Conservation (phyloP, 1,284 basidiomycete genomes). For the Erythrobasidium hasegawianum region DNA sequence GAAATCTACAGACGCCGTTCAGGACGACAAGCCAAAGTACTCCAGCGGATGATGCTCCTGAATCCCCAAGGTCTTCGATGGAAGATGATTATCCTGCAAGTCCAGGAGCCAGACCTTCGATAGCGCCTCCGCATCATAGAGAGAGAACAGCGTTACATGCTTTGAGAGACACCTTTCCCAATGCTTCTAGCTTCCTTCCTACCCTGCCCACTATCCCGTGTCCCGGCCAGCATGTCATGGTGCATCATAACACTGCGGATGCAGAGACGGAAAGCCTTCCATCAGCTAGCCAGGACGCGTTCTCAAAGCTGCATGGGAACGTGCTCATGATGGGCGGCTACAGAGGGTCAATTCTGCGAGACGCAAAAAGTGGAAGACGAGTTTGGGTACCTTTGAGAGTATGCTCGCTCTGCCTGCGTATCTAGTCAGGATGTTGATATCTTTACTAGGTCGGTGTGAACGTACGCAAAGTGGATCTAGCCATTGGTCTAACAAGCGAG, state of each 20-base stretch:
- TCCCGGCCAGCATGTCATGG: slow-evolving; percentile 18
- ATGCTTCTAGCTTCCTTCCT: slow-evolving; percentile 20
- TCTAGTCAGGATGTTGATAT: background rate
- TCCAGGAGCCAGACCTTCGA: background rate
- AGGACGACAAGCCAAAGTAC: too few relatives aligned
- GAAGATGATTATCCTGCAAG: too few relatives aligned
- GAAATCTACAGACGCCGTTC: too few relatives aligned
- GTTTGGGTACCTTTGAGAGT: slow-evolving; percentile 47
- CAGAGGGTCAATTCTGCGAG: slow-evolving; percentile 47
- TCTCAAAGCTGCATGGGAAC: slow-evolving; percentile 46
- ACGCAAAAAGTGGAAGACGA: slow-evolving; percentile 44
- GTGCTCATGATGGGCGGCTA: slow-evolving; percentile 49
- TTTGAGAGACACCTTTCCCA: slow-evolving; percentile 31
- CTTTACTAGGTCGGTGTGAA: slow-evolving; percentile 42
- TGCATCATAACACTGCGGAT: background rate
- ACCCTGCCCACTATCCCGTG: slow-evolving; percentile 33
- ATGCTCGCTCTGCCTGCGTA: background rate
- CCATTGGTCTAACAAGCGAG: slow-evolving; percentile 43
- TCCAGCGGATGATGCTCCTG: too few relatives aligned
- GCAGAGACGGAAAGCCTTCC: background rate
- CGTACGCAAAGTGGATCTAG: slow-evolving; percentile 45
- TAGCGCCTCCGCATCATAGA: slow-evolving; percentile 25
- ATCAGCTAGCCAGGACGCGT: slow-evolving; percentile 32
- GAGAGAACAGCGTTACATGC: slow-evolving; percentile 32
- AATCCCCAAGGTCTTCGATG: too few relatives aligned